phyloP scores from a whole-genome alignment of 345 rosid species.

The Mallotus nudiflorus region DNA sequence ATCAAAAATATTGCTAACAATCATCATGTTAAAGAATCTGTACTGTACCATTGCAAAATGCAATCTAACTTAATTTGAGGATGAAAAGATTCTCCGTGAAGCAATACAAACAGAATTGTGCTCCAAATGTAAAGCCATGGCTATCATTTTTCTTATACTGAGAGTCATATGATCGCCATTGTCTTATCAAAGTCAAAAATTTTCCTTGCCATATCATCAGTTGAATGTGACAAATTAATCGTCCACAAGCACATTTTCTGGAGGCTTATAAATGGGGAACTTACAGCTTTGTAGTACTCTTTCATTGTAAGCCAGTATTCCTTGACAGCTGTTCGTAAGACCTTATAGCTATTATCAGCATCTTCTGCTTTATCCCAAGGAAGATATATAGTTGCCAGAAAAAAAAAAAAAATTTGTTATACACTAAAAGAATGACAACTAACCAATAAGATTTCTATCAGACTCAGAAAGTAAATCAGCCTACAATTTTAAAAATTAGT shows the following conservation, averaged over 20 bases:
- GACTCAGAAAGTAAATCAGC: neutral
- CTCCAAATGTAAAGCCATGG: neutral
- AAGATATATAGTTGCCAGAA: constrained; percentile 19
- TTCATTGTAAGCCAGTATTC: constrained; percentile 16
- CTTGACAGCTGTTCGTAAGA: constrained; percentile 11
- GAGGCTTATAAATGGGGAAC: neutral
- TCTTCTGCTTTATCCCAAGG: constrained; percentile 19
- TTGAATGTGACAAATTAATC: neutral
- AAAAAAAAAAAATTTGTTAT: neutral
- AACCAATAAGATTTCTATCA: neutral
- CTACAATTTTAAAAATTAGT: neutral
- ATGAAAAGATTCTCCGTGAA: neutral
- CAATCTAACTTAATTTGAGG: neutral
- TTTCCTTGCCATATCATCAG: neutral
- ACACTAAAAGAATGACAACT: neutral
- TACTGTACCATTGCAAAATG: neutral
- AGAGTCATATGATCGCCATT: neutral
- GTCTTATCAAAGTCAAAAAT: neutral
- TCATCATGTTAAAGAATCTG: neutral
- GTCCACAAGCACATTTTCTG: neutral
- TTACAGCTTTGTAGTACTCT: constrained; percentile 21
- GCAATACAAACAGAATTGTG: neutral
- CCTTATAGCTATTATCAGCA: constrained; percentile 19
- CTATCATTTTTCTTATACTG: neutral
- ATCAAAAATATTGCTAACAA: neutral